Evolutionary conservation across 495 filamentous ascomycete genomes (phyloP).

Genomic region (Cairneyella variabilis): DNA sequence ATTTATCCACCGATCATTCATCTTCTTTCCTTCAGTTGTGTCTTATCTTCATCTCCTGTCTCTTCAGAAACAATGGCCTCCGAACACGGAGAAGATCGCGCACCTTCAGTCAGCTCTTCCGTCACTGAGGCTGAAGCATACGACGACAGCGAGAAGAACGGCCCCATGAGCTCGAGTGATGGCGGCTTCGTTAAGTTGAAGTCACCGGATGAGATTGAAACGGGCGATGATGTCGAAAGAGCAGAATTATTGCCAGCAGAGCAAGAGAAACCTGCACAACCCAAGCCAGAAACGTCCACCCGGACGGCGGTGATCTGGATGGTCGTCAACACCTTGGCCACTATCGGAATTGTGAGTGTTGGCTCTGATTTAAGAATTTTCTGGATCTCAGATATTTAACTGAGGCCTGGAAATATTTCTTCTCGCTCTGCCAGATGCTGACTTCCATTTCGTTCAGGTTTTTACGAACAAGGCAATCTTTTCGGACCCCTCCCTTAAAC

Average conservation of each 20-base stretch:
- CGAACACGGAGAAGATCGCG: slow-evolving; percentile 23
- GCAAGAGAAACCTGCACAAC: slow-evolving; percentile 4
- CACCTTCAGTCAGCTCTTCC: slow-evolving; percentile 35
- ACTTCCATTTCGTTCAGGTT: slow-evolving; percentile 42
- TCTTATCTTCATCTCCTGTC: neutral
- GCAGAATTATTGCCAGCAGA: slow-evolving; percentile 18
- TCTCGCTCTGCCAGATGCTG: no score
- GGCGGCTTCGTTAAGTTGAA: slow-evolving; percentile 17
- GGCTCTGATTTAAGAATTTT: neutral
- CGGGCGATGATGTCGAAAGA: slow-evolving; percentile 24
- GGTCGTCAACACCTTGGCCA: slow-evolving; percentile 54
- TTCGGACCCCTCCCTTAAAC: slow-evolving; percentile 58
- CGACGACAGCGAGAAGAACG: slow-evolving; percentile 20
- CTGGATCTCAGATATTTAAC: neutral
- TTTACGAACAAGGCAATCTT: slow-evolving; percentile 78
- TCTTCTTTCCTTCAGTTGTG: neutral
- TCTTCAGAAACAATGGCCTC: slow-evolving; percentile 15
- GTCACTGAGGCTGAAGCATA: slow-evolving; percentile 27
- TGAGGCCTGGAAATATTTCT: no score
- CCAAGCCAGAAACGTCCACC: slow-evolving; percentile 10
- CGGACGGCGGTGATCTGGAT: slow-evolving; percentile 48
- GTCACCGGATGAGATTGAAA: slow-evolving; percentile 16
- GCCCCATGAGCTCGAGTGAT: slow-evolving; percentile 3
- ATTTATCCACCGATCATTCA: neutral
- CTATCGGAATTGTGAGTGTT: slow-evolving; percentile 54